These are phyloP conservation scores for Neostapfia colusana DNA, from an alignment of 176 grass and related monocot species.

Conservation along the genomic window DNA sequence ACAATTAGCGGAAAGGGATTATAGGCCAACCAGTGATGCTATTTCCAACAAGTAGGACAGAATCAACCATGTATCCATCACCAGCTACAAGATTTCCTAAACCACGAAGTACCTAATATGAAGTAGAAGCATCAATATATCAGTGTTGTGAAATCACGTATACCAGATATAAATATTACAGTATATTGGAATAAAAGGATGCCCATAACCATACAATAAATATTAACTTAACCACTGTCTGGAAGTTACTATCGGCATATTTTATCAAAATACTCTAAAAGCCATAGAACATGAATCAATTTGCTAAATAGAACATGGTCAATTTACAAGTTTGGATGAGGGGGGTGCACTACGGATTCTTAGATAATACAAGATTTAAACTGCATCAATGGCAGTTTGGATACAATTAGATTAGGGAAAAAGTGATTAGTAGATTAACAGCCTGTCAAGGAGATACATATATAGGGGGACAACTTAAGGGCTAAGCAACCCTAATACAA, in stretches of 20 bases:
- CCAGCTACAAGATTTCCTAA: constrained; percentile 90
- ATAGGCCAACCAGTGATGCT: constrained; percentile 64
- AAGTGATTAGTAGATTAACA: no score
- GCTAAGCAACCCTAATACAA: no score
- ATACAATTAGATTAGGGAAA: no score
- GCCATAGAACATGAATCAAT: no score
- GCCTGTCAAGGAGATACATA: no score
- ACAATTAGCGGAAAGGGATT: constrained; percentile 23
- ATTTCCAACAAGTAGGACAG: constrained; percentile 71
- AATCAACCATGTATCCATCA: constrained; percentile 73
- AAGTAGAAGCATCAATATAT: constrained; percentile 38
- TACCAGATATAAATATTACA: background rate
- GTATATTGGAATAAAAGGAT: background rate
- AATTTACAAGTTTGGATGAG: background rate
- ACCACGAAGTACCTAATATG: constrained; percentile 81
- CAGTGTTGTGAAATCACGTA: constrained; percentile 22
- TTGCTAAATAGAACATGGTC: background rate
- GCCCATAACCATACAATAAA: background rate
- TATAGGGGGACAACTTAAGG: no score
- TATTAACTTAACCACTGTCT: background rate
- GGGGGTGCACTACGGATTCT: background rate
- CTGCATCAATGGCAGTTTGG: background rate
- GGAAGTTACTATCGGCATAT: background rate
- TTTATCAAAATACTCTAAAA: background rate
- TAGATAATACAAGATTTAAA: background rate